Evolutionary conservation across 2,329 filamentous ascomycete species (phyloP).

Genomic region (Epichloe elymi): DNA sequence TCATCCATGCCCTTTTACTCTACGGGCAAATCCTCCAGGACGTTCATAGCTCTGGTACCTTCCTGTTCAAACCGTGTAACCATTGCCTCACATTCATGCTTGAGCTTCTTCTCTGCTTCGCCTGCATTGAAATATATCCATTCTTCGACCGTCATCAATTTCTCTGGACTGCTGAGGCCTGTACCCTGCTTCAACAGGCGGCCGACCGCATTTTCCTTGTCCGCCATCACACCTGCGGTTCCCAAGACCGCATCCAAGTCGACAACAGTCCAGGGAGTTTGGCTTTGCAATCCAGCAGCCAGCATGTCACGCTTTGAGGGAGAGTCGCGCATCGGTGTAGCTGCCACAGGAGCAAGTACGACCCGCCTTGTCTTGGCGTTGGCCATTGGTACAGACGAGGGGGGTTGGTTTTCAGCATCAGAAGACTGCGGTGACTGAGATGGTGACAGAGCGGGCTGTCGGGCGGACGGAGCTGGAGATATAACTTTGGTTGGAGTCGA

Average conservation of each 20-base stretch:
- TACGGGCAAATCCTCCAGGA: conserved; percentile 58
- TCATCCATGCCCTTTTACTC: conserved; percentile 21
- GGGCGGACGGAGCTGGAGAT: conserved; percentile 34
- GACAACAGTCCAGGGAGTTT: conserved; percentile 54
- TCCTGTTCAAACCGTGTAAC: conserved; percentile 75
- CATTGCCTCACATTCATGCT: conserved; percentile 68
- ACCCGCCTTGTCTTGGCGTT: conserved; percentile 32
- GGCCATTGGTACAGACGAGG: conserved; percentile 47
- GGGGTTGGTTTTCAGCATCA: conserved; percentile 68
- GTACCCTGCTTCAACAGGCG: conserved; percentile 40
- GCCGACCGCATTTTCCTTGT: conserved; percentile 39
- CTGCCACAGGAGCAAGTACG: conserved; percentile 30
- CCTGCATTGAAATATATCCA: conserved; percentile 79
- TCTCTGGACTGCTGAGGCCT: conserved; percentile 62
- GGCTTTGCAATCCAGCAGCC: conserved; percentile 40
- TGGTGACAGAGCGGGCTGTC: conserved; percentile 43
- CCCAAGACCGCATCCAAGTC: conserved; percentile 65
- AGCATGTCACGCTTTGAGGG: conserved; percentile 50
- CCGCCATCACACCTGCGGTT: conserved; percentile 25
- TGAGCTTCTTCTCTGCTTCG: conserved; percentile 66
- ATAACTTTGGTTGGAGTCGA: conserved; percentile 29
- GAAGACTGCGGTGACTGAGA: conserved; percentile 63
- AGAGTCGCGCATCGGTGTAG: conserved; percentile 38
- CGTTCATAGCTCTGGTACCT: conserved; percentile 63
- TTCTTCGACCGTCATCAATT: conserved; percentile 82